Base-by-base conservation (phyloP, 768 basidiomycete genomes). In the Hemileccinum impolitum region DNA sequence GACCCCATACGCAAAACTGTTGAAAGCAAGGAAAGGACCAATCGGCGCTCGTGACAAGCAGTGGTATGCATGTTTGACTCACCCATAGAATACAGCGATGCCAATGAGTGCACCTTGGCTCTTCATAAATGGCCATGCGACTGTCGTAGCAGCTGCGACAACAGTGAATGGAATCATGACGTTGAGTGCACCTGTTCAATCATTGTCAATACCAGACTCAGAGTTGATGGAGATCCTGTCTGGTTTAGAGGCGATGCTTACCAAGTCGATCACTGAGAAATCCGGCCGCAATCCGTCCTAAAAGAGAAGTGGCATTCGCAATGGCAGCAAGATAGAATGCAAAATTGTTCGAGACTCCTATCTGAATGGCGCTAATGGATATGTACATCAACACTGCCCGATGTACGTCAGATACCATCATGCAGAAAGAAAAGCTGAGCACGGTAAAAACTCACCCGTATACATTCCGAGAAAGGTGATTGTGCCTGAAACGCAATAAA, bases 401-500 rank as follows among this genome's bases (percentile, higher is more conserved):
- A 36, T 2, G 1, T 2, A 3, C 4, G 39, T 58, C 15, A 58
- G 51, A 23, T 23, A 23, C 50, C 15, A 23, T 18, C 6, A 14
- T 30, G 28, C 41, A 31, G 18, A 23, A 34, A 26, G 6, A 17
- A 15, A 9, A n/a, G 14, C 10, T 6, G 14, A 23, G 43, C 32
- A 45, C 40, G 38, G 43, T 26, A 15, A 48, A 62, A 23, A 23
- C 23, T 42, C 39, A 77, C 85, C 67, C 0, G 85, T 86, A 59
- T 87, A 90, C 11, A 90, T 63, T 4, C 87, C 88, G 12, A 90
- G 74, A 64, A 84, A 88, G 13, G 65, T 68, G 18, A 79, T 59
- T 48, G 81, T 75, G 0, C 77, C 75, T 0, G 85, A 80, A 3
- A 74, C 13, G 39, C 81, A 82, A 59, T 83, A 90, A 1, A 81